phyloP scores from a whole-genome alignment of 305 asterid genomes.

The Fraxinus sp. region DNA sequence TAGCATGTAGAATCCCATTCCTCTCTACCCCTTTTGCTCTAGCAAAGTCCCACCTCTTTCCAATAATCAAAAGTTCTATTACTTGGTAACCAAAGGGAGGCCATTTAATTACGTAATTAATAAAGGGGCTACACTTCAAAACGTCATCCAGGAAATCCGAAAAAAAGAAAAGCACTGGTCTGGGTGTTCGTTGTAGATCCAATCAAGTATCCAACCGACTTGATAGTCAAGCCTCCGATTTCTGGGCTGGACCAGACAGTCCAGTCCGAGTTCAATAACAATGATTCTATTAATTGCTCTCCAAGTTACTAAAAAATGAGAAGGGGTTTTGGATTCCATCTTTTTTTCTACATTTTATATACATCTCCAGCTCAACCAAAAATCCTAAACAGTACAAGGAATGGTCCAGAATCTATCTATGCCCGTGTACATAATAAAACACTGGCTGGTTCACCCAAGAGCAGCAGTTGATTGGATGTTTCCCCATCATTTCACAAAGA shows the following conservation, averaged over 20 bases:
- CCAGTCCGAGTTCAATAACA: not conserved
- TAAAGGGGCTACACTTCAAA: not conserved
- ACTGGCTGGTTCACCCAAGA: not conserved
- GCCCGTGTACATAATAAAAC: not conserved
- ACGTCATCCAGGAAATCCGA: not conserved
- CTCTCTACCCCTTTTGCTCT: not conserved
- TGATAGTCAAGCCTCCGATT: not conserved
- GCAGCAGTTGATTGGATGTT: not conserved
- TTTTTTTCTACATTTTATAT: not conserved
- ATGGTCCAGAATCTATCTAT: not conserved
- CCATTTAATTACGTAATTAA: not conserved
- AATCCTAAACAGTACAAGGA: not conserved
- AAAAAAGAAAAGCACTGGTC: not conserved
- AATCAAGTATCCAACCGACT: not conserved
- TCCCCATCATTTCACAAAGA: not conserved
- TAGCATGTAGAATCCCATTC: not conserved
- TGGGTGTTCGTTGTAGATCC: not conserved
- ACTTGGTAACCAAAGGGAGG: not conserved
- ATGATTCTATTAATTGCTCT: not conserved
- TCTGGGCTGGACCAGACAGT: not conserved
- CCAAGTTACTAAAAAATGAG: not conserved
- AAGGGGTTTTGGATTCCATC: not conserved
- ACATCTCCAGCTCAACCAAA: not conserved
- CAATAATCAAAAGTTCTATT: conserved; percentile 2
- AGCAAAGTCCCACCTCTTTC: not conserved